Base-by-base conservation (phyloP, 2,329 filamentous ascomycete species). In the Westerdykella sp. region DNA sequence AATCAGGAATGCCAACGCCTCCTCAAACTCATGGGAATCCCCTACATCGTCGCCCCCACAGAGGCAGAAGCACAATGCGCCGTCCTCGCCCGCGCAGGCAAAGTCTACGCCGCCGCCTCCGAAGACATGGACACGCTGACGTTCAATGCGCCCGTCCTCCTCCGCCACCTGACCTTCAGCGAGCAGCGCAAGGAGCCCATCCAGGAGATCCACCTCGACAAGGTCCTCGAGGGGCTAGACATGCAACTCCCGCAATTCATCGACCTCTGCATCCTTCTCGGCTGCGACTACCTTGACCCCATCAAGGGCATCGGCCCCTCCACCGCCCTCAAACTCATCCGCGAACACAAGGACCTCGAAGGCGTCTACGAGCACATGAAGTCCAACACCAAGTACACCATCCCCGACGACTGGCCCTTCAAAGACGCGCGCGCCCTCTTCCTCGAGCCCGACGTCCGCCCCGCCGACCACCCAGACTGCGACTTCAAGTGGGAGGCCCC, bases 41-140 rank as follows among this genome's bases (percentile, higher is more conserved):
- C 93, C 1, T 97, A 84, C 67, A 91, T 98, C 50, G 80, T 96
- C 60, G 93, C 93, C 0, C 93, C 93, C 0, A 98, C 93, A 0
- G 93, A 98, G 69, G 93, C 93, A 4, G 93, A 98, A 72, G 93
- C 93, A 1, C 93, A 98, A 66, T 98, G 93, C 66, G 93, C 93
- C 3, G 85, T 84, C 34, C 75, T 98, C 48, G 93, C 93, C 1
- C 77, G 85, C 48, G 90, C 87, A 5, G 91, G 89, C 31, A 97
- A 97, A 71, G 93, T 98, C 40, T 98, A 94, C 65, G 93, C 90
- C 3, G 93, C 93, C 15, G 93, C 93, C 2, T 95, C 87, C 51
- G 93, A 98, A 70, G 93, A 98, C 70, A 98, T 98, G 93, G 93
- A 98, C 63, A 98, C 93, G 0, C 73, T 98, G 43, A 97, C 91